A percentile compares a stretch with the other conserved stretches of the same genome.
Conservation (phyloP, 2,329 filamentous ascomycete species). For the Pyrenophora tritici-repentis region DNA sequence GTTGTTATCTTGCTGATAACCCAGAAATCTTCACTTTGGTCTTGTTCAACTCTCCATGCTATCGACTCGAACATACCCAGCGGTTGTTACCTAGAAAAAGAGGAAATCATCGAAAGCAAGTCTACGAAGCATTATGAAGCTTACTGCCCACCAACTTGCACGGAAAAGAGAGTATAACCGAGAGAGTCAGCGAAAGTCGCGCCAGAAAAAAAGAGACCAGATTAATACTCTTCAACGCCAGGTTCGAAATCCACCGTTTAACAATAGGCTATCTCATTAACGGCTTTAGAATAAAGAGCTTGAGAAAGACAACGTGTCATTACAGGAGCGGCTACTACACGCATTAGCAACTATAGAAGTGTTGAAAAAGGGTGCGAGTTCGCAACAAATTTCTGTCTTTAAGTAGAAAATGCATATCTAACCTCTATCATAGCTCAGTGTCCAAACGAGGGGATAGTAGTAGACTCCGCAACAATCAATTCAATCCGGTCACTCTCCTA, state of each 20-base stretch:
- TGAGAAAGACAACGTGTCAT: conserved; percentile 2
- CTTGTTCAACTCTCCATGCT: conserved; percentile 1
- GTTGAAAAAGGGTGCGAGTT: conserved; percentile 9
- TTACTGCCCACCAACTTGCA: conserved; percentile 1
- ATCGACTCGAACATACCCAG: not conserved
- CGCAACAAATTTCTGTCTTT: conserved; percentile 1
- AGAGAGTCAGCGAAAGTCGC: conserved; percentile 9
- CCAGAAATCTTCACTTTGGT: too few species aligned
- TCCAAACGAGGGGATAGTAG: conserved; percentile 2
- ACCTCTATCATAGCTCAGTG: conserved; percentile 8
- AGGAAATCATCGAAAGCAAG: not conserved
- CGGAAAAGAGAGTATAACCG: conserved; percentile 9
- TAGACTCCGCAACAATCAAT: too few species aligned
- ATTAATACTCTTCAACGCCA: conserved; percentile 9
- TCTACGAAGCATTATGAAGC: conserved; percentile 2
- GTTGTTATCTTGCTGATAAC: too few species aligned
- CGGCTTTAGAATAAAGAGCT: conserved; percentile 11
- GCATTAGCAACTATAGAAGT: conserved; percentile 10
- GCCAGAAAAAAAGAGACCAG: conserved; percentile 10
- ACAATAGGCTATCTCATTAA: conserved; percentile 6
- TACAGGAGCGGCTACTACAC: conserved; percentile 6
- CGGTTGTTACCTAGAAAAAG: not conserved
- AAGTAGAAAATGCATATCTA: conserved; percentile 5
- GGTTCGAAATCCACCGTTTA: conserved; percentile 7
- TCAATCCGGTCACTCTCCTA: too few species aligned